Percentiles rank a stretch among this genome's conserved stretches.
Conservation (phyloP, 495 filamentous ascomycete genomes). For the Aspergillus steynii region DNA sequence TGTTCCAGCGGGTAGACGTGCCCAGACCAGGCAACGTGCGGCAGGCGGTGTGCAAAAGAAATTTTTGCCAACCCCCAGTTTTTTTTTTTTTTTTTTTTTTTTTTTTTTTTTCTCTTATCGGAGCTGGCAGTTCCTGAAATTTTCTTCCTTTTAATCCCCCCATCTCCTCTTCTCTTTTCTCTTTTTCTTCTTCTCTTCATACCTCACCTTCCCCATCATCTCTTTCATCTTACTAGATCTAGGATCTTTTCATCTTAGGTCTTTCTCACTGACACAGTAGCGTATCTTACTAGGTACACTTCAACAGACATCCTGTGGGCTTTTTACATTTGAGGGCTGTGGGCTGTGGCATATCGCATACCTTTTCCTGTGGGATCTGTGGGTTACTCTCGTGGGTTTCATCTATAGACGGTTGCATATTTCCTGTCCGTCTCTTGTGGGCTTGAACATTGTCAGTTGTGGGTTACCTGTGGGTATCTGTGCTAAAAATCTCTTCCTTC, state of each 20-base stretch:
- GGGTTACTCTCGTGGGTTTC: constrained; percentile 45
- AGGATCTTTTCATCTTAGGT: constrained; percentile 17
- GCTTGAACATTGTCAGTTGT: constrained; percentile 51
- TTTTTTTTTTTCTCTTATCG: constrained; percentile 30
- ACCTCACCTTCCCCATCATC: constrained; percentile 17
- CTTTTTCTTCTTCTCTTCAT: constrained; percentile 13
- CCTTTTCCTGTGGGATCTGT: constrained; percentile 46
- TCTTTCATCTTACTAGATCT: constrained; percentile 18
- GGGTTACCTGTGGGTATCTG: constrained; percentile 47
- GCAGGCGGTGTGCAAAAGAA: constrained; percentile 28
- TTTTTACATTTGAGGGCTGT: constrained; percentile 51
- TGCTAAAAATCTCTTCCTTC: constrained; percentile 18
- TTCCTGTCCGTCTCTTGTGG: constrained; percentile 46
- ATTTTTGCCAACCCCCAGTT: constrained; percentile 35
- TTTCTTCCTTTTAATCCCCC: constrained; percentile 23
- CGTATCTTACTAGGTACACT: constrained; percentile 43
- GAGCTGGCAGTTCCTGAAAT: constrained; percentile 28
- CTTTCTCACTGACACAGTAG: constrained; percentile 38
- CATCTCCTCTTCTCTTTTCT: constrained; percentile 20
- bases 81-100: constrained; percentile 45
- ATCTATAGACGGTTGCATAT: constrained; percentile 46
- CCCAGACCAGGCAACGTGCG: constrained; percentile 12
- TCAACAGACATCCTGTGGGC: constrained; percentile 51
- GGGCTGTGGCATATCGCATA: constrained; percentile 46
- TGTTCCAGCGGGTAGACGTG: neutral